Base-by-base conservation (phyloP, 2,329 filamentous ascomycete species). In the Achaetomium macrosporum region DNA sequence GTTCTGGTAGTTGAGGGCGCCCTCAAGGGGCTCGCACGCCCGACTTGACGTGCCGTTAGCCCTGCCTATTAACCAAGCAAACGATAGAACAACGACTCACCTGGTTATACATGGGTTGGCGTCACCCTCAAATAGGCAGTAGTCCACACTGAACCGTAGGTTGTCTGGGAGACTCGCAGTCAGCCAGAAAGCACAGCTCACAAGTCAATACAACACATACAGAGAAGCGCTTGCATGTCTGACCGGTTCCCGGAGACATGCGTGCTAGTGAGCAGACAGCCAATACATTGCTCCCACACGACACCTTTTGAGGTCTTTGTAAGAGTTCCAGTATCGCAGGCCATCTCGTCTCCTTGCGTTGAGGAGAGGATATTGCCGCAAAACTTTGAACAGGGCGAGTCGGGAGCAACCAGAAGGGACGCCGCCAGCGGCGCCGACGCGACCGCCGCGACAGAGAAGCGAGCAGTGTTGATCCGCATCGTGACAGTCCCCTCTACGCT, bases 161-260 rank as follows among this genome's bases (percentile, higher is more conserved):
- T 84, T 84, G 57, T 83, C 80, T 83, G 37, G 1, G 47, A 15
- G 25, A 6, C 57, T 63, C 29, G 60, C 65, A 8, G 40, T 57
- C 25, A 54, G 50, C n/a, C 7, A 12, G 20, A 13, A 19, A 56
- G 37, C 45, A 50, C 16, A 41, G 8, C 4, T 17, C 10, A 42
- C 10, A 16, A 31, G 25, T 33, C 3, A 41, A n/a, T 2, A 20
- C 41, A 16, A 44, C 15, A 71, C 79, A 61, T 67, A 84, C 81
- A 84, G 15, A 84, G 66, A 47, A 76, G 68, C 56, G 71, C 76
- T 57, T 80, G 71, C 11, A 77, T 66, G 59, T 85, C 82, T 1
- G 79, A 76, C 51, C 74, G 59, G 13, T 71, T 72, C 16, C 68
- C 63, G 6, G 61, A 66, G 1, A 66, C 60, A 59, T 75, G 81